Base-by-base conservation (phyloP, 2,329 filamentous ascomycete species). In the Coleophoma crateriformis region DNA sequence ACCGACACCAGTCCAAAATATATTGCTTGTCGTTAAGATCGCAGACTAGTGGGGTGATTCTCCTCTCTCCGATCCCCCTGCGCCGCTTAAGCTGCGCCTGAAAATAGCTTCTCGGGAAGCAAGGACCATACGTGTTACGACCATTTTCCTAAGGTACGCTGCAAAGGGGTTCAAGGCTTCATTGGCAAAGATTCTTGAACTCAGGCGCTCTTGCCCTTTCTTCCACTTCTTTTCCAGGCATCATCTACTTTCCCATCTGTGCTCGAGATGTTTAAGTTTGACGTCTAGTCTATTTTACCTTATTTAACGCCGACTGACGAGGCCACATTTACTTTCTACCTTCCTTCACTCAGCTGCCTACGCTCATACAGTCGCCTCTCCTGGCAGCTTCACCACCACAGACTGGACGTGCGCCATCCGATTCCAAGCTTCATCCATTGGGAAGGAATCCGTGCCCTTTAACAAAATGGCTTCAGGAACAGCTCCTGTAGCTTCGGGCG, bases 401-500 rank as follows among this genome's bases (percentile, higher is more conserved):
- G 35, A 38, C 20, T n/a, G 15, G 32, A 33, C 12, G 19, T 14
- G 20, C 41, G 15, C 39, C 39, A 34, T 15, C 40, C 7, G n/a
- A 13, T 44, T 19, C 13, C 22, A 15, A 37, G 33, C 47, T 38
- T 33, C 47, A 33, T 22, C 19, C 14, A n/a, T 32, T 20, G 14
- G 12, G 39, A 20, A 41, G 17, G 15, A 41, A 41, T 12, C 27
- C n/a, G 17, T 20, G 20, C 34, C 33, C 15, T 14, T 14, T 17
- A 33, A 38, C 17, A 59, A 53, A n/a, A 67, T 67, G 64, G 60
- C 64, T 53, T 53, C 60, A 33, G 72, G 75, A 50, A 77, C 74
- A 68, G 73, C 75, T 64, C 71, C 73, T 62, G 70, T 77, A 67
- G 79, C 77, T 67, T 81, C 82, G 37, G 82, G 82, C 68, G 75